Conservation (phyloP, 352 stramenopile species). For the Lagenidium giganteum region DNA sequence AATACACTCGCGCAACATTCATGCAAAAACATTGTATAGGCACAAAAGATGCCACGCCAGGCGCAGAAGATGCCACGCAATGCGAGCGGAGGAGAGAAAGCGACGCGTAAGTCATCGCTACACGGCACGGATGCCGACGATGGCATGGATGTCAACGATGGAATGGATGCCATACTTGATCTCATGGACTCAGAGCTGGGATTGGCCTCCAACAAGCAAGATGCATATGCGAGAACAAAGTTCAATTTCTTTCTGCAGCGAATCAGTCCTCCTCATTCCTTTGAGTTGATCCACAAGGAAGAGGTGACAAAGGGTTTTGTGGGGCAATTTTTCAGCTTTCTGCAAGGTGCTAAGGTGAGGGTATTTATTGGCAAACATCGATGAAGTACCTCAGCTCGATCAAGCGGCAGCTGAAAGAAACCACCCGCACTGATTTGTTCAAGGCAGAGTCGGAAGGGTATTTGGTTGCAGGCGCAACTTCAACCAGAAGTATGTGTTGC, state of each 20-base stretch:
- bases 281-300: neutral
- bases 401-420: neutral
- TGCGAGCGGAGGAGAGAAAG: no score
- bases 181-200: neutral
- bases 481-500: neutral
- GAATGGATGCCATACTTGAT: neutral
- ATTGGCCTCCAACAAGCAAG: neutral
- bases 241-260: neutral
- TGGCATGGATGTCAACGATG: no score
- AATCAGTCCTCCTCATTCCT: neutral
- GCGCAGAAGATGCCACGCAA: no score
- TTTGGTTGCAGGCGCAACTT: neutral
- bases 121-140: no score
- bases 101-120: no score
- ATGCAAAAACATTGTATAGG: no score
- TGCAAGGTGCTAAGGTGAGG: neutral
- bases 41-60: no score
- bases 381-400: slow-evolving; percentile 6
- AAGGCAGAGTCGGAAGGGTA: neutral
- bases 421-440: neutral
- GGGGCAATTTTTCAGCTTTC: neutral
- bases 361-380: slow-evolving; percentile 1
- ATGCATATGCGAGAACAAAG: neutral
- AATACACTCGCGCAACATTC: no score
- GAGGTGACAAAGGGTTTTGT: neutral